Percentiles rank a stretch among this genome's conserved stretches.
phyloP scores from a whole-genome alignment of 73 alveolate genomes.

The Tetrahymena elliotti region DNA sequence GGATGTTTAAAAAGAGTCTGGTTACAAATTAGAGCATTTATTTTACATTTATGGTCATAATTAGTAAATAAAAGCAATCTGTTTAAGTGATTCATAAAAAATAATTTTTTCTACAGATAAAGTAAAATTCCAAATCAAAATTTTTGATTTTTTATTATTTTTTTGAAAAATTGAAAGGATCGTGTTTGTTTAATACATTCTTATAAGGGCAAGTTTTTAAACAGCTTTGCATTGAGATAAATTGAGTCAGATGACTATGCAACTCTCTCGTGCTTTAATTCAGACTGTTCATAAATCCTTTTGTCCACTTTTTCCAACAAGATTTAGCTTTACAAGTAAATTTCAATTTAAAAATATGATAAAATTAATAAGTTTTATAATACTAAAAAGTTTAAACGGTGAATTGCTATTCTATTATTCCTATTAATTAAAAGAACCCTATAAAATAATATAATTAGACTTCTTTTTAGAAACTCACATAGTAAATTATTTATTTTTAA shows the following conservation, averaged over 20 bases:
- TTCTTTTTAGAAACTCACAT: neutral
- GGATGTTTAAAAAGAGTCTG: neutral
- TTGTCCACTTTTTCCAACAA: neutral
- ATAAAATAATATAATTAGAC: neutral
- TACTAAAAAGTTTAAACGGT: neutral
- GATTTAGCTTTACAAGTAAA: neutral
- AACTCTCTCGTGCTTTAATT: neutral
- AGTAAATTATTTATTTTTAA: no score
- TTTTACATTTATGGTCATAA: neutral
- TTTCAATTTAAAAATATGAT: neutral
- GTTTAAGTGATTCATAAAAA: neutral
- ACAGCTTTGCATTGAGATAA: neutral
- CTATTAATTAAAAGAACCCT: neutral
- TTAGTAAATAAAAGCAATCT: neutral
- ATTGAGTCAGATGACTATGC: neutral
- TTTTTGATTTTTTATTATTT: neutral
- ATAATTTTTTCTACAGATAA: neutral
- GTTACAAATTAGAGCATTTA: neutral
- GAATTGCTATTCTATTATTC: neutral
- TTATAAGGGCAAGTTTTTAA: neutral
- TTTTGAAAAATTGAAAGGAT: neutral
- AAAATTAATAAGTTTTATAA: neutral
- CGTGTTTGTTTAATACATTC: neutral
- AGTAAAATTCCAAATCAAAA: neutral
- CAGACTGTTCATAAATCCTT: neutral